phyloP scores from a whole-genome alignment of 345 rosid species.

The Eucalyptus grandis region DNA sequence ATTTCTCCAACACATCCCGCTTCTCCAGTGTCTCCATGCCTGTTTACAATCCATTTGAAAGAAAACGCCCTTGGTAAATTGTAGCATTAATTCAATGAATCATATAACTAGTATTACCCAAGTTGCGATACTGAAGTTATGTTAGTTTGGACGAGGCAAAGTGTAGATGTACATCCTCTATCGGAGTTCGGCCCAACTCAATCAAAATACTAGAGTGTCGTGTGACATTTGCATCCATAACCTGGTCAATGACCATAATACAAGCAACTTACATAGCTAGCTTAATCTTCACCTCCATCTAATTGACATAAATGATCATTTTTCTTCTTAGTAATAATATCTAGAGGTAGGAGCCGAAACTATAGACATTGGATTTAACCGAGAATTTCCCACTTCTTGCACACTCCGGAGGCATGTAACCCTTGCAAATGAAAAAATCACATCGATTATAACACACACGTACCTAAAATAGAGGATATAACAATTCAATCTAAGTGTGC shows the following conservation, averaged over 20 bases:
- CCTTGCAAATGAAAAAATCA: conserved; percentile 1
- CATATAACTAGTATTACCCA: too few relatives aligned
- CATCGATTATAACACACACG: neutral
- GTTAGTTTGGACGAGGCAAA: neutral
- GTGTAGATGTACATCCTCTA: neutral
- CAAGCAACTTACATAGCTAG: neutral
- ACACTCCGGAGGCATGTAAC: conserved; percentile 27
- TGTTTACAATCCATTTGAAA: too few relatives aligned
- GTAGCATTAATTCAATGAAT: too few relatives aligned
- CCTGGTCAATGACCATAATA: neutral
- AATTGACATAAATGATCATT: neutral
- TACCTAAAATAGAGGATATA: neutral
- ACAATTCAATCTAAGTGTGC: neutral
- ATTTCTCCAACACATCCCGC: too few relatives aligned
- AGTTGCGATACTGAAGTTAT: neutral
- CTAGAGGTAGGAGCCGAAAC: conserved; percentile 5
- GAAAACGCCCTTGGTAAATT: too few relatives aligned
- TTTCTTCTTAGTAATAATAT: conserved; percentile 16
- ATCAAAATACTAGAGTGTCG: neutral
- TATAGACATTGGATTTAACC: conserved; percentile 17
- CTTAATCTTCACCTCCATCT: neutral
- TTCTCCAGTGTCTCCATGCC: too few relatives aligned
- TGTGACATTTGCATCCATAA: neutral
- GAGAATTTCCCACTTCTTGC: conserved; percentile 12
- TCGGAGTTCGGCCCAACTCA: neutral